These are phyloP conservation scores for Tulasnella sp. DNA, from an alignment of 768 basidiomycete genomes.

Conservation along the genomic window DNA sequence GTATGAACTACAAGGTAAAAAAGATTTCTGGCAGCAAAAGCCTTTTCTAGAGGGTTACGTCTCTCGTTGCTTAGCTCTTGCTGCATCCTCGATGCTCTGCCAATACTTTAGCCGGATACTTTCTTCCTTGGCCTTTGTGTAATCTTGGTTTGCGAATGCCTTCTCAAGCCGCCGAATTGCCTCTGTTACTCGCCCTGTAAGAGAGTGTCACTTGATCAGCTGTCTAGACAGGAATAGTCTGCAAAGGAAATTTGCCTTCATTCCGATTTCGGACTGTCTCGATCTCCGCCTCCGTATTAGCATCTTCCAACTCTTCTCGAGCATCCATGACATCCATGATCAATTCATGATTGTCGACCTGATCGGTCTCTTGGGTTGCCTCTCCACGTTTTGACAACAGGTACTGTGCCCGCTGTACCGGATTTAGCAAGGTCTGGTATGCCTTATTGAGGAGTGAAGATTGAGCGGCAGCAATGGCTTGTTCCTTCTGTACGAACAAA, in stretches of 20 bases:
- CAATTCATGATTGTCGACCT: conserved; percentile 54
- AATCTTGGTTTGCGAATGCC: conserved; percentile 40
- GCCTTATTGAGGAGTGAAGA: conserved; percentile 74
- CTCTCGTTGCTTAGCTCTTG: conserved; percentile 20
- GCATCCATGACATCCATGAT: conserved; percentile 68
- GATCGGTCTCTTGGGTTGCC: conserved; percentile 53
- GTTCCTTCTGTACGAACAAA: conserved; percentile 38
- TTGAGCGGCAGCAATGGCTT: conserved; percentile 46
- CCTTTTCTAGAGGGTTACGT: too few relatives aligned
- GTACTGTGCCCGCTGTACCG: conserved; percentile 67
- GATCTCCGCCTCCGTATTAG: conserved; percentile 38
- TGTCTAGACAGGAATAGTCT: not conserved
- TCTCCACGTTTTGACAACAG: conserved; percentile 52
- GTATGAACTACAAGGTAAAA: too few relatives aligned
- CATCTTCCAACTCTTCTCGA: conserved; percentile 62
- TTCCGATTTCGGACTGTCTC: conserved; percentile 41
- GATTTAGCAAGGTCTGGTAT: conserved; percentile 60
- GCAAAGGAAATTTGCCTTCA: conserved; percentile 34
- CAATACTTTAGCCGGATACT: conserved; percentile 66
- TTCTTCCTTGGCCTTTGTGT: conserved; percentile 42
- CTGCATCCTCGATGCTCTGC: conserved; percentile 46
- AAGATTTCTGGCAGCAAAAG: too few relatives aligned
- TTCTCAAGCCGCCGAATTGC: conserved; percentile 36
- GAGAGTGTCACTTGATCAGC: not conserved
- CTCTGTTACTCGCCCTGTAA: conserved; percentile 39